A percentile compares a stretch with the other conserved stretches of the same genome.
Evolutionary conservation across 345 rosid genomes (phyloP).

Genomic region (Eucalyptus sideroxylon): DNA sequence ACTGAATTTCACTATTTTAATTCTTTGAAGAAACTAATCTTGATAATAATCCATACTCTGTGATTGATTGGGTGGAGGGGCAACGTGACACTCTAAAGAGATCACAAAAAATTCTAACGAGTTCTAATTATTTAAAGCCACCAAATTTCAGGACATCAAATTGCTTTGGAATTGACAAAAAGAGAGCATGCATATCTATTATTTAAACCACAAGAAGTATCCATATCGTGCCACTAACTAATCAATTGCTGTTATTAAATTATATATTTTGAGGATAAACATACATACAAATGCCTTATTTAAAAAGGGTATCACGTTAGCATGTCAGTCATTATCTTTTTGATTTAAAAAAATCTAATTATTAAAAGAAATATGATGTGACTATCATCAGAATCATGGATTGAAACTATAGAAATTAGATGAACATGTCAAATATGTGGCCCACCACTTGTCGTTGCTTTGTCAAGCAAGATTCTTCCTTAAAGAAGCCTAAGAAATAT

Average conservation of each 20-base stretch:
- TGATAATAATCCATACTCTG: not conserved
- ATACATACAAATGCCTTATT: not conserved
- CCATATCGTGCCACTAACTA: not conserved
- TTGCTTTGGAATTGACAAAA: not conserved
- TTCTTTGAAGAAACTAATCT: not conserved
- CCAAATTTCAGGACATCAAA: not conserved
- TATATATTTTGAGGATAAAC: no score
- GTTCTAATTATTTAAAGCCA: not conserved
- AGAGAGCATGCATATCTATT: not conserved
- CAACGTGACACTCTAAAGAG: not conserved
- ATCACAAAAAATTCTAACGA: not conserved
- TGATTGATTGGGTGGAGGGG: not conserved
- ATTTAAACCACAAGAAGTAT: not conserved
- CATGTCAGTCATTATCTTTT: not conserved
- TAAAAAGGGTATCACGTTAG: not conserved
- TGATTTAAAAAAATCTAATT: not conserved
- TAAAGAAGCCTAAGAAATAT: not conserved
- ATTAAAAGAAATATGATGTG: not conserved
- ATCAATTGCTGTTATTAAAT: no score
- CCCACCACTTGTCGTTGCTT: not conserved
- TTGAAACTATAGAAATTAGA: not conserved
- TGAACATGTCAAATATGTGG: not conserved
- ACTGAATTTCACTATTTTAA: not conserved
- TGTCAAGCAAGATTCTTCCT: not conserved
- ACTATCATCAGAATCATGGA: not conserved